phyloP scores from a whole-genome alignment of 441 rosid species.

The Mallotus japonicus region DNA sequence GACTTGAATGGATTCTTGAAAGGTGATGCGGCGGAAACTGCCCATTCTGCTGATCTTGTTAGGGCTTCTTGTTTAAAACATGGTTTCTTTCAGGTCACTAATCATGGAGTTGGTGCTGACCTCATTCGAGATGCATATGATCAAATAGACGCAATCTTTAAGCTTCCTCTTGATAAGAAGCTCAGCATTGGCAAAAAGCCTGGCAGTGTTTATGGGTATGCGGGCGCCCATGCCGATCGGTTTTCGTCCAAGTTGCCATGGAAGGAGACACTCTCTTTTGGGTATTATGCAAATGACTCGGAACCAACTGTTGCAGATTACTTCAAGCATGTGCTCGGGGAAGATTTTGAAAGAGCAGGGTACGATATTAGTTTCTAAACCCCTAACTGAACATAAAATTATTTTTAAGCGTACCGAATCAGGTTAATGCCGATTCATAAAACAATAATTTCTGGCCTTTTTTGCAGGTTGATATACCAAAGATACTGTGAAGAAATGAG shows the following conservation, averaged over 20 bases:
- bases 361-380: constrained; percentile 14
- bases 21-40: constrained; percentile 38
- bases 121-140: constrained; percentile 45
- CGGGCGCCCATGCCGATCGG: constrained; percentile 34
- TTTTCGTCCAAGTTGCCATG: constrained; percentile 64
- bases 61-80: constrained; percentile 52
- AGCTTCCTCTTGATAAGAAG: constrained; percentile 48
- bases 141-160: constrained; percentile 45
- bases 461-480: constrained; percentile 31
- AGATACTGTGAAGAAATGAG: constrained; percentile 44
- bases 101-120: constrained; percentile 54
- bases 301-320: constrained; percentile 40
- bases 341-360: constrained; percentile 54
- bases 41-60: constrained; percentile 39
- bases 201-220: constrained; percentile 37
- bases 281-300: constrained; percentile 15
- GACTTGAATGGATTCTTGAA: constrained; percentile 46
- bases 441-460: too few species aligned
- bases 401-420: too few species aligned
- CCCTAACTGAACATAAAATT: too few species aligned
- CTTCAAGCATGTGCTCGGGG: constrained; percentile 48
- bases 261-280: constrained; percentile 72
- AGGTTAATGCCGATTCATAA: too few species aligned
- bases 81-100: constrained; percentile 67
- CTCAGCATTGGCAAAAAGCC: constrained; percentile 37